Conservation (phyloP, 345 rosid genomes). For the Noccaea bulbosa region DNA sequence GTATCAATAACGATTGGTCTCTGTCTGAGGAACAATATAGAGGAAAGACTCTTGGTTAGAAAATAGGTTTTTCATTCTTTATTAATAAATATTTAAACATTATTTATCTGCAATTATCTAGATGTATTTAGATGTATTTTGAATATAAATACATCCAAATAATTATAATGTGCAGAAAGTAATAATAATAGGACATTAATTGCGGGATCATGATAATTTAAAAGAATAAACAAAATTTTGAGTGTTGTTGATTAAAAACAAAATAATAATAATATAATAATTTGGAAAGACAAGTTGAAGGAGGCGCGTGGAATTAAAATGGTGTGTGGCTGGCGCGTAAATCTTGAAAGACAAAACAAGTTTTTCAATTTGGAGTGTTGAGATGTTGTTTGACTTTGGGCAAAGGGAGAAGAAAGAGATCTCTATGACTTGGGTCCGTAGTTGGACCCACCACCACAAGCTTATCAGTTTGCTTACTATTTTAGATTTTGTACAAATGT, state of each 20-base stretch:
- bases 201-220: background rate
- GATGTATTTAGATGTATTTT: no score
- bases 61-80: no score
- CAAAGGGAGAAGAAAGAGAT: constrained; percentile 15
- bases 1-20: no score
- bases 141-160: no score
- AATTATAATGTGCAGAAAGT: no score
- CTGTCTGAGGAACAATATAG: no score
- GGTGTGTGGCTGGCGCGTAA: constrained; percentile 24
- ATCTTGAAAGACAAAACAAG: constrained; percentile 1
- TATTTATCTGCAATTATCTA: no score
- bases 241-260: no score
- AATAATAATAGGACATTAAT: no score
- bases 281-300: constrained; percentile 8
- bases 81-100: no score
- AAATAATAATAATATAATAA: background rate
- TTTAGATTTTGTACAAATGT: constrained; percentile 47
- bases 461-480: constrained; percentile 42
- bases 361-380: constrained; percentile 30
- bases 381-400: constrained; percentile 45
- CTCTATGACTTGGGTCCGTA: constrained; percentile 21
- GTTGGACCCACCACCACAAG: constrained; percentile 33
- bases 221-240: background rate
- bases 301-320: constrained; percentile 34
- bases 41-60: no score